Percentiles rank a stretch among this genome's conserved stretches.
phyloP scores from a whole-genome alignment of 108 stramenopile genomes.

The Pseudonitzschia pungens region DNA sequence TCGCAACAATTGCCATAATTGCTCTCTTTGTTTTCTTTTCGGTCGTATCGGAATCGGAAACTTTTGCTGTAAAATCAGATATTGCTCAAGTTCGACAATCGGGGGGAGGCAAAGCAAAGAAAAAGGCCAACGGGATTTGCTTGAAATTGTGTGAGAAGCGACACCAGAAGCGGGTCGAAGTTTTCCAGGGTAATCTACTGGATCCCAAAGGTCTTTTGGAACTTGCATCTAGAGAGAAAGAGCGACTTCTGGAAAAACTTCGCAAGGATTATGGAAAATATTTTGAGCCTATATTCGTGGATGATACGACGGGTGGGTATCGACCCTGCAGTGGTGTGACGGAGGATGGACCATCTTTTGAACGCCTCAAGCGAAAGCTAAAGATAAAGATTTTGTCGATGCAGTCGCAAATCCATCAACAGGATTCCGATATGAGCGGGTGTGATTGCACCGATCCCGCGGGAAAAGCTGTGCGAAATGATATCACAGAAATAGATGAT shows the following conservation, averaged over 20 bases:
- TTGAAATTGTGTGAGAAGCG: not conserved
- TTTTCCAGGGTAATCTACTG: slow-evolving; percentile 22
- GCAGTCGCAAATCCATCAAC: slow-evolving; percentile 12
- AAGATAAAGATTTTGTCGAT: slow-evolving; percentile 41
- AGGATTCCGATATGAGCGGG: slow-evolving; percentile 15
- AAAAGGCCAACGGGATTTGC: not conserved
- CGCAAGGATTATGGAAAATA: slow-evolving; percentile 37
- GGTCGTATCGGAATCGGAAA: slow-evolving; percentile 9
- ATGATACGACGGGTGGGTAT: slow-evolving; percentile 4
- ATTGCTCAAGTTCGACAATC: not conserved
- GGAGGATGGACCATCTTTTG: slow-evolving; percentile 19
- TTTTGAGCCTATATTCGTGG: slow-evolving; percentile 36
- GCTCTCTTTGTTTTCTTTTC: slow-evolving; percentile 4
- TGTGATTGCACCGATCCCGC: slow-evolving; percentile 8
- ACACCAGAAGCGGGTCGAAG: slow-evolving; percentile 1
- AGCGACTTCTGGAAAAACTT: slow-evolving; percentile 22
- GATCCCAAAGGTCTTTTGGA: slow-evolving; percentile 13
- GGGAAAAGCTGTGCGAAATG: slow-evolving; percentile 3
- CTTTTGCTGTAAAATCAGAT: not conserved
- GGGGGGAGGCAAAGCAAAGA: too few relatives aligned
- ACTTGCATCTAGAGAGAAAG: slow-evolving; percentile 15
- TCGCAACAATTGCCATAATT: not conserved
- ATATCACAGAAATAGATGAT: not conserved
- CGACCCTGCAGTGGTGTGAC: slow-evolving; percentile 6
- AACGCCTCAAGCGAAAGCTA: slow-evolving; percentile 35